phyloP scores from a whole-genome alignment of 192 early-diverging fungal genomes.

The Chytriomyces confervae region DNA sequence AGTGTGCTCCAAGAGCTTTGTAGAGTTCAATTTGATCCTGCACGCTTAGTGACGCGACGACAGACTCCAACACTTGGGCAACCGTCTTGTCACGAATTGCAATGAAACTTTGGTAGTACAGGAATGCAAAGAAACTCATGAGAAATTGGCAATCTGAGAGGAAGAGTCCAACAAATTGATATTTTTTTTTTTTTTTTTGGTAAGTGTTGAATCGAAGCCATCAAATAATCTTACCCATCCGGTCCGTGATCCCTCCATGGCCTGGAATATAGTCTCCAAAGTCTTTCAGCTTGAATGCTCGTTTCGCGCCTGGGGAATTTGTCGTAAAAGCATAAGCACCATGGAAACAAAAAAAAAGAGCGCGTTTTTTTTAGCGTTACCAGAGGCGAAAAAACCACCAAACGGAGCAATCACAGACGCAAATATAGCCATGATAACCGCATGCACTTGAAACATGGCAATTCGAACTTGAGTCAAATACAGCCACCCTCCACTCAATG shows the following conservation, averaged over 20 bases:
- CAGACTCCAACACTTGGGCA: background rate
- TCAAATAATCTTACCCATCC: slow-evolving; percentile 61
- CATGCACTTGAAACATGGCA: slow-evolving; percentile 86
- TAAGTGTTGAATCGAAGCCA: background rate
- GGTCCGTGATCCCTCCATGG: slow-evolving; percentile 95
- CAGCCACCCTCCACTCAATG: slow-evolving; percentile 15
- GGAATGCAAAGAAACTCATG: slow-evolving; percentile 91
- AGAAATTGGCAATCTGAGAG: slow-evolving; percentile 90
- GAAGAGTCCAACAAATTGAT: background rate
- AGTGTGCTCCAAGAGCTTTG: background rate
- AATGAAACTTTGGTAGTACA: slow-evolving; percentile 86
- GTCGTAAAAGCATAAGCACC: background rate
- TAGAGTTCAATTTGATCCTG: background rate
- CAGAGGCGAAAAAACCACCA: slow-evolving; percentile 96
- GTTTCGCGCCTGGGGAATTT: slow-evolving; percentile 73
- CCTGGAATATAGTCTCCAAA: slow-evolving; percentile 97
- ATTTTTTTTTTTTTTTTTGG: background rate
- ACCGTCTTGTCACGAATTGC: slow-evolving; percentile 61
- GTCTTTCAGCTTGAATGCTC: slow-evolving; percentile 97
- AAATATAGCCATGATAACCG: slow-evolving; percentile 86
- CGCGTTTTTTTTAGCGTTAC: background rate
- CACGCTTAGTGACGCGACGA: background rate
- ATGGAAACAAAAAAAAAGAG: background rate
- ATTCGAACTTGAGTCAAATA: slow-evolving; percentile 67
- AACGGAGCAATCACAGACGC: slow-evolving; percentile 96